Base-by-base conservation (phyloP, 2,329 filamentous ascomycete species). In the Macrophomina tecta region DNA sequence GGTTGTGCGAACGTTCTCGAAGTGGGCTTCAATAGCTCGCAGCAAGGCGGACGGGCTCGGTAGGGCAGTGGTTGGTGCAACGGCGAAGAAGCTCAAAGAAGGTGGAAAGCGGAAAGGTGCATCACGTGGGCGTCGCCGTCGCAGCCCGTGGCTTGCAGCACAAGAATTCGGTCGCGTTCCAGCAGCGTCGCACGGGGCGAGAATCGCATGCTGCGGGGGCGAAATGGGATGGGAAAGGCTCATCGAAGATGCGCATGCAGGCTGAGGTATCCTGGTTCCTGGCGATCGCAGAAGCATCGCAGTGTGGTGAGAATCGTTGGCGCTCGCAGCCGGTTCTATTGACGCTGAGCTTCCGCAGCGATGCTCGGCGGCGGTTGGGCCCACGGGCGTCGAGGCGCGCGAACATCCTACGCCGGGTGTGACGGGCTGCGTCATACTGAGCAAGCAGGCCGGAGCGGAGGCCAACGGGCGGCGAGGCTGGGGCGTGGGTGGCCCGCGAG, bases 381-480 rank as follows among this genome's bases (percentile, higher is more conserved):
- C n/a, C 46, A 49, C n/a, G 46, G 46, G 46, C n/a, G 9, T 7
- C 46, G n/a, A 38, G 18, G 52, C 8, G 52, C 52, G 4, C 28
- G 28, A 9, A 38, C 16, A 45, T 32, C 56, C 23, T 5, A 61
- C 42, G 40, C 28, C 38, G 56, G 42, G 30, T 62, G 45, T 11
- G 58, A 62, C 58, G 45, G 45, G 32, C 45, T 62, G 45, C 58
- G 58, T 62, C 58, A 62, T 62, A 7, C 49, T 62, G 30, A 45
- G 56, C 40, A 34, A 46, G 56, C 56, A 60, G 56, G 55, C 28
- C 56, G 56, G 40, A 36, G 56, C 55, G 38, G 12, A 32, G 32
- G 32, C 14, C 34, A 14, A 6, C 55, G 12, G 32, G 52, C 52
- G 32, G 5, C 9, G 5, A 14, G 42, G 42, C 11, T 9, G 42